Evolutionary conservation across 805 yeast species (phyloP), one percentile per base, ranked within the genome.

Genomic region (Nakazawaea wickerhamii): DNA sequence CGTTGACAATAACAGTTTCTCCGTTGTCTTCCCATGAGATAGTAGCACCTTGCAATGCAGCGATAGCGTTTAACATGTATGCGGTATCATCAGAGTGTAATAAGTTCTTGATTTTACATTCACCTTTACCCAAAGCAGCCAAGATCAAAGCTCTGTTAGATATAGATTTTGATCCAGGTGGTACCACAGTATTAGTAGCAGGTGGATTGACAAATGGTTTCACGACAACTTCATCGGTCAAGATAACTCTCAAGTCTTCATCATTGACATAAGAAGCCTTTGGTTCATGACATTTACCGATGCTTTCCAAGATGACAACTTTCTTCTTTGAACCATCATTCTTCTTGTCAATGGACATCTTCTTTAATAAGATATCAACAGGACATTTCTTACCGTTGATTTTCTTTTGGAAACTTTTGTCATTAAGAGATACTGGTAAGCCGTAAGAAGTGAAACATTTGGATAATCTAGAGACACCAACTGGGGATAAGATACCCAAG

Each of bases 111-210:
- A 93, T 78, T 53, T 75, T 77, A 57, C 95, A 89, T 20, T 81
- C 75, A 34, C 98, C 98, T 41, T 73, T 65, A 47, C 96, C 95
- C 47, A 93, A 73, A 17, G 98, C 95, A 35, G 99, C 98, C 50
- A 93, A 69, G 13, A 93, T 78, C 46, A 93, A 70, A 5, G 97
- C 99, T 60, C 99, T 79, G 59, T 93, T 93, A 6, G 98, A 90
- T 46, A 93, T 91, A 3, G 98, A 91, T 60, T 93, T 93, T 1
- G 98, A 91, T 2, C 99, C 99, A 4, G 99, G 99, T 14, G 99
- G 99, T 10, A 73, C 70, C 27, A 87, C 75, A 15, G 67, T 73
- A 19, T 70, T 65, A 23, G 61, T 57, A 5, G 55, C 38, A 5
- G 73, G 69, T 2, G 55, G 49, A 25, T 62, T 51, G 39, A 59